A percentile compares a stretch with the other conserved stretches of the same genome.
Evolutionary conservation across 2,329 filamentous ascomycete genomes (phyloP).

Genomic region (Hypoxylon sp.): DNA sequence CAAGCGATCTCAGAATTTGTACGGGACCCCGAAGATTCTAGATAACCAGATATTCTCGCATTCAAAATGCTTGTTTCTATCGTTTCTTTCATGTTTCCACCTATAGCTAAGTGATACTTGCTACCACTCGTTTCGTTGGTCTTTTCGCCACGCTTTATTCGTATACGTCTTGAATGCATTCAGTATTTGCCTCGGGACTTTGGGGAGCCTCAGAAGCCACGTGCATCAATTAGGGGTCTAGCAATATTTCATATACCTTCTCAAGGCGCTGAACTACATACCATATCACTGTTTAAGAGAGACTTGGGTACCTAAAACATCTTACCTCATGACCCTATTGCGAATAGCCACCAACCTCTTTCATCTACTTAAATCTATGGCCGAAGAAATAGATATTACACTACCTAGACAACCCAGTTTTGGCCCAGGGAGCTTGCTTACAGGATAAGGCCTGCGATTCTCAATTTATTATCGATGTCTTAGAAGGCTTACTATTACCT

Average conservation of each 20-base stretch:
- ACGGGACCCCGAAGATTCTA: background rate
- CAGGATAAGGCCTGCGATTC: background rate
- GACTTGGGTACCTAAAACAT: too few relatives aligned
- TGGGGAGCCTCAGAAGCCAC: too few relatives aligned
- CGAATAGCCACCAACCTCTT: too few relatives aligned
- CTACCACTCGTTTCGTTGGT: background rate
- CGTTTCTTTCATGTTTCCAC: background rate
- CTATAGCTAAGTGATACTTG: background rate
- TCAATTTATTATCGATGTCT: background rate
- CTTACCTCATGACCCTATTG: too few relatives aligned
- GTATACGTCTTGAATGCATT: too few relatives aligned
- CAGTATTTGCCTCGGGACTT: too few relatives aligned
- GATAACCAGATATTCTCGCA: background rate
- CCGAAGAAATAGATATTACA: background rate
- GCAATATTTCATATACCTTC: too few relatives aligned
- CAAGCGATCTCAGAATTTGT: background rate
- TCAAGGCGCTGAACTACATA: too few relatives aligned
- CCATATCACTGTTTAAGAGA: too few relatives aligned
- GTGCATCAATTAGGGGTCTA: too few relatives aligned
- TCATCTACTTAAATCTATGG: background rate
- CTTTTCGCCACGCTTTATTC: background rate
- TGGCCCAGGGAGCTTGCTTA: background rate
- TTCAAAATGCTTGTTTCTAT: background rate
- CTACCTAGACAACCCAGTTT: background rate
- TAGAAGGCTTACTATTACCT: slow-evolving; percentile 4